phyloP scores from a whole-genome alignment of 1,284 basidiomycete genomes.

The Athelia psychrophila region DNA sequence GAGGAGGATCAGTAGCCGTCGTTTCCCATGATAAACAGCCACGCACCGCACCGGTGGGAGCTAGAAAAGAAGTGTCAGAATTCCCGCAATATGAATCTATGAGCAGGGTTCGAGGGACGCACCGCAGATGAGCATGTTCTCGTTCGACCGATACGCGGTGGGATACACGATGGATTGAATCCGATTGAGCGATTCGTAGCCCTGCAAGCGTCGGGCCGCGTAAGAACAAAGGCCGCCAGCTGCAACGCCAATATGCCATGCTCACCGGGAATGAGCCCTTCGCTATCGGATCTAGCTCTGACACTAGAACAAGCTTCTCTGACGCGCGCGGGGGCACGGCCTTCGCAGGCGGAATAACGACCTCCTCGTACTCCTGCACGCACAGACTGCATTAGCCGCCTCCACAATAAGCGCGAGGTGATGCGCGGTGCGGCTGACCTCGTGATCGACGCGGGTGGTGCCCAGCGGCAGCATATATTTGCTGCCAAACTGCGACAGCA shows the following conservation, averaged over 20 bases:
- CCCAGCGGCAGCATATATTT: slow-evolving; percentile 86
- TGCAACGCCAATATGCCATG: slow-evolving; percentile 4
- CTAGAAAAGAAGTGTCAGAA: slow-evolving; percentile 35
- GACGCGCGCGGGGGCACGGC: slow-evolving; percentile 71
- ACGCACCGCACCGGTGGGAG: slow-evolving; percentile 92
- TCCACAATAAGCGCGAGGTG: slow-evolving; percentile 1
- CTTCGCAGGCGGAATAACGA: slow-evolving; percentile 85
- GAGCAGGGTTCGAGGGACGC: slow-evolving; percentile 24
- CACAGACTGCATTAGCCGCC: slow-evolving; percentile 1
- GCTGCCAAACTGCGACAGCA: slow-evolving; percentile 72
- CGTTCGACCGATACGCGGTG: slow-evolving; percentile 91
- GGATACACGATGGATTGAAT: slow-evolving; percentile 96
- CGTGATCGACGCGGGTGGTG: slow-evolving; percentile 65
- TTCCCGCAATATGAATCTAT: not conserved
- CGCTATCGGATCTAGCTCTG: slow-evolving; percentile 78
- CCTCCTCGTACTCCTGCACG: slow-evolving; percentile 72
- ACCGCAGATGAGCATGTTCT: slow-evolving; percentile 97
- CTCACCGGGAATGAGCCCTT: slow-evolving; percentile 87
- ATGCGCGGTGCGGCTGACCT: slow-evolving; percentile 53
- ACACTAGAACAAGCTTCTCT: slow-evolving; percentile 76
- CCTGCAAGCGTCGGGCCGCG: slow-evolving; percentile 50
- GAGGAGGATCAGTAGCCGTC: slow-evolving; percentile 8
- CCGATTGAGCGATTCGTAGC: slow-evolving; percentile 87
- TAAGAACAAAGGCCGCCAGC: slow-evolving; percentile 3
- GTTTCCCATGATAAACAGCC: not conserved